Base-by-base conservation (phyloP, 345 rosid genomes). In the Rubroshorea leprosula region DNA sequence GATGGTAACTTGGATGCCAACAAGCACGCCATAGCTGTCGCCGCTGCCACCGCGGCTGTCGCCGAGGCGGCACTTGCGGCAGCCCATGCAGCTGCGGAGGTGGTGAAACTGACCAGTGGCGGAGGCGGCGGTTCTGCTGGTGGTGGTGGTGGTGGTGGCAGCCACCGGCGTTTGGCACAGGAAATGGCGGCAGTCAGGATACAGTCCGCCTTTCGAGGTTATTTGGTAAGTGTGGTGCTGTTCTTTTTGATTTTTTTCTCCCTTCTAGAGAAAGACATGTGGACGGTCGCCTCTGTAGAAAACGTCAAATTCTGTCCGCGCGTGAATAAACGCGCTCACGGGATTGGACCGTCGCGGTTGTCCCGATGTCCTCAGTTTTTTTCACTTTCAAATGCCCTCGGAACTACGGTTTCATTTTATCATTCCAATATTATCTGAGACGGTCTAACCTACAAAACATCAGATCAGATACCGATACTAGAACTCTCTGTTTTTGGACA, bases 51-150 rank as follows among this genome's bases (percentile, higher is more conserved):
- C 1, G 90, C 96, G 3, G 96, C 87, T 0, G 97, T 83, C 2
- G 96, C 96, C 13, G 90, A 90, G 66, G 96, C 96, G 0, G 97
- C 99, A 0, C 80, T 90, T 2, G 87, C 90, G 0, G 95, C 97
- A 1, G 97, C 97, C 10, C 89, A 83, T 55, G 97, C 97, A 0
- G 99, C 99, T 4, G 95, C 99, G 0, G 95, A 94, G 70, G 97
- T 88, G 0, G 97, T 90, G 16, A 75, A 93, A 58, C 81, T 94
- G 41, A 94, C 97, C 3, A 75, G 83, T 17, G 72, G 79, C 2
- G 75, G 63, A 16, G 72, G 69, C 21, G 75, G 67, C 3, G 66
- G n/a, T n/a, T n/a, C n/a, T n/a, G n/a, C n/a, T n/a, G n/a, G n/a
- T n/a, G n/a, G 82, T 0, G 62, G 60, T 1, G 47, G 56, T 11